Conservation (phyloP, 192 early-diverging fungal genomes). For the Neocallimastix lanati region DNA sequence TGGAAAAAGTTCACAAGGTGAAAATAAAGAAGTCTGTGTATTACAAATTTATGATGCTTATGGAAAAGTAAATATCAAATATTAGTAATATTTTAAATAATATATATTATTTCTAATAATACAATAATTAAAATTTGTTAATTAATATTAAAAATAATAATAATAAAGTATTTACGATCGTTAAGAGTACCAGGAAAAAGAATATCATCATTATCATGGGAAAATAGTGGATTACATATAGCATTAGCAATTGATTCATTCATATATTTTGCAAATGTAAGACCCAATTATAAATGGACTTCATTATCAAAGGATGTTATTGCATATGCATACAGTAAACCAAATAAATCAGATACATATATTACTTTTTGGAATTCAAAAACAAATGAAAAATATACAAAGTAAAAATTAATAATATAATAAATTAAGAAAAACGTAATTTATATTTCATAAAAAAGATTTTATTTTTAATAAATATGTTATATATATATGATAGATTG, state of each 20-base stretch:
- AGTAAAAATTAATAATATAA: conserved; percentile 13
- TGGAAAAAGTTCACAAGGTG: conserved; percentile 21
- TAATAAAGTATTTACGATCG: conserved; percentile 22
- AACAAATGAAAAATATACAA: conserved; percentile 26
- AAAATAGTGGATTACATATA: conserved; percentile 26
- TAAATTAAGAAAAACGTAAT: too few species aligned
- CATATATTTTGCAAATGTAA: conserved; percentile 42
- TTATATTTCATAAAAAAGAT: not conserved
- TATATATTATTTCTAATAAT: not conserved
- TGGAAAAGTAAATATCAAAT: conserved; percentile 18
- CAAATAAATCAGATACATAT: conserved; percentile 17
- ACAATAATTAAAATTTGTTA: conserved; percentile 3
- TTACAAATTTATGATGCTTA: conserved; percentile 31
- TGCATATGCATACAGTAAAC: conserved; percentile 21
- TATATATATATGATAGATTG: conserved; percentile 11
- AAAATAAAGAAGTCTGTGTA: conserved; percentile 31
- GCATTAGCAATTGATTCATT: conserved; percentile 39
- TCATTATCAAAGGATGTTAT: conserved; percentile 24
- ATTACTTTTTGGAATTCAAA: conserved; percentile 35
- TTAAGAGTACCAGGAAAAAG: conserved; percentile 37
- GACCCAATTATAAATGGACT: conserved; percentile 30
- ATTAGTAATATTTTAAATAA: not conserved
- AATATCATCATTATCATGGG: conserved; percentile 35
- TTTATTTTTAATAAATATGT: not conserved
- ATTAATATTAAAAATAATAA: too few species aligned